Base-by-base conservation (phyloP, 257 asterid species). In the Solanum gracilifrons region DNA sequence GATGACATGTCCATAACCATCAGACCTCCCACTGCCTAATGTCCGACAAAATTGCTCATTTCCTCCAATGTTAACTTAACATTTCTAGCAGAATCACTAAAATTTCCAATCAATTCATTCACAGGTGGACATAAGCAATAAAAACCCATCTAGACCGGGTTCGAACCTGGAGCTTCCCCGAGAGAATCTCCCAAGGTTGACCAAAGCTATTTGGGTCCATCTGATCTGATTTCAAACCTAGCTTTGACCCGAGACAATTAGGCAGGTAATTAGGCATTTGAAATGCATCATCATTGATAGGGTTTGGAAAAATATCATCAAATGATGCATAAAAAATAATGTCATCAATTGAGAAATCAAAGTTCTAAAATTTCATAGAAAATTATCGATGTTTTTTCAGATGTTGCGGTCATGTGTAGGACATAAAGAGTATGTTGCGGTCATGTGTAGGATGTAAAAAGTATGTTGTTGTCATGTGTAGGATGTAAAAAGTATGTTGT, bases 231-330 rank as follows among this genome's bases (percentile, higher is more conserved):
- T 46, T 15, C 20, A 46, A 46, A 13, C 58, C 58, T 46, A 0
- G 3, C 0, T 46, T 1, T 46, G 20, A 46, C 20, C 58, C 3
- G 3, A 13, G 7, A 46, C 20, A 46, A 2, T 5, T 0, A 0
- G 20, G 58, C 3, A 13, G 1, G 58, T 46, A 46, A 13, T 46
- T 46, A 46, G 3, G 0, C 20, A 0, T 46, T 46, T 46, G 18
- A 46, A 46, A 46, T 13, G 58, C 58, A 46, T 46, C 20, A 46
- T 46, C 55, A 46, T 46, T 0, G 7, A 0, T 46, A 46, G 7
- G 20, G 20, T 46, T 46, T 46, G 1, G 88, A 21, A 89, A 89
- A 29, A 90, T 87, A 91, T 94, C 98, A 16, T 94, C 98, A 83
- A 87, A 43, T 43, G 51, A 43, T 43, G 51, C 0, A 41, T 95